Evolutionary conservation across 2,329 filamentous ascomycete genomes (phyloP), one percentile per base, ranked within the genome.

Genomic region (Fonsecaea erecta): DNA sequence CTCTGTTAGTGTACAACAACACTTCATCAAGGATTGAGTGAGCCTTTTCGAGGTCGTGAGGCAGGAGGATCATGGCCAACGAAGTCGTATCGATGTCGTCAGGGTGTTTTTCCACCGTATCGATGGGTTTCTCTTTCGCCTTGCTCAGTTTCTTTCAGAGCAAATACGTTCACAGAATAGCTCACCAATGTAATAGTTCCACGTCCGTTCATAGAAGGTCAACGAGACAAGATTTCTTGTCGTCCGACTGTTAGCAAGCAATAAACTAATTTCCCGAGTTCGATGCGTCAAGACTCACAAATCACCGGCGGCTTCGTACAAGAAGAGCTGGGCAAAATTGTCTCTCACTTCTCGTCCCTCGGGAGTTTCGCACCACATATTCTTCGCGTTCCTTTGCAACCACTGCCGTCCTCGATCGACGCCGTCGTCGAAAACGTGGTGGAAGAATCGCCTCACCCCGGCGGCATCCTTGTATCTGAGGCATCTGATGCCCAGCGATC

Each of bases 111-210:
- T 61, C 59, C 14, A 61, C 51, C 12, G 51, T 54, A 46, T 61
- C 59, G 11, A 61, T 40, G 16, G 48, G 59, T 32, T 53, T 54
- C 24, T 61, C 59, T 61, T 18, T 35, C 21, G n/a, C 28, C 16
- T 60, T 52, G 52, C 18, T 34, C 18, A 46, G 18, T 51, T 21
- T 24, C 24, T 21, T 3, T 6, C n/a, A 30, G 24, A n/a, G 37
- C 12, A 11, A 18, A 4, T 4, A 8, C 26, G 28, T 46, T 7
- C 14, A 14, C 8, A n/a, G 37, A 18, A 6, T n/a, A 1, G 9
- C 59, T 48, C 28, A 61, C 59, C 59, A 32, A 61, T 61, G 24
- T 61, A 61, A 35, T 61, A 61, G 37, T 61, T 61, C 59, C 59
- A 61, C 18, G 59, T 61, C 2, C 59, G 34, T n/a, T 61, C 59